Evolutionary conservation across 1,284 basidiomycete genomes (phyloP).

Genomic region (Ceratobasidium sp.): DNA sequence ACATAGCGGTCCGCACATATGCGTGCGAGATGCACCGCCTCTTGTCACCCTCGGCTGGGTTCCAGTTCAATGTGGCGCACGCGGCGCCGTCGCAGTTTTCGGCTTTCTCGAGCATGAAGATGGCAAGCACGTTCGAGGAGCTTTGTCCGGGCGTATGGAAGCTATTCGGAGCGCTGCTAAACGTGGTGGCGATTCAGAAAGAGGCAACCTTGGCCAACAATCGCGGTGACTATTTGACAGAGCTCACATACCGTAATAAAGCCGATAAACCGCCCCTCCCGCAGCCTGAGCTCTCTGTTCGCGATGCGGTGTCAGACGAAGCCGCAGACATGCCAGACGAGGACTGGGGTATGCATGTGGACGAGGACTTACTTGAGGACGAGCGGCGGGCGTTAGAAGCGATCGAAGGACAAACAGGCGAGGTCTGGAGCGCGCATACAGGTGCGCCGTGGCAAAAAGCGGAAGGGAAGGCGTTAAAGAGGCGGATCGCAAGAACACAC

Average conservation of each 20-base stretch:
- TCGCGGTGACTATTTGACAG: background rate
- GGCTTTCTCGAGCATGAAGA: constrained; percentile 7
- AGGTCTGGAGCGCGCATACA: too few species aligned
- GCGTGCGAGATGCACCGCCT: background rate
- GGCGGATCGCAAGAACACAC: too few species aligned
- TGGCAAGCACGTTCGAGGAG: background rate
- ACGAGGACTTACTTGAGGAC: constrained; percentile 2
- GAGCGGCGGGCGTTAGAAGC: background rate
- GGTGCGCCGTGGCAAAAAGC: too few species aligned
- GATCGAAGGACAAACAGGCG: too few species aligned
- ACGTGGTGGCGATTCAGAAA: background rate
- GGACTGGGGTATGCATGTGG: background rate
- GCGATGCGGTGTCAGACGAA: too few species aligned
- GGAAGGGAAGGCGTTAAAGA: too few species aligned
- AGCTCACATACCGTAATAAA: background rate
- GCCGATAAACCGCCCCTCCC: too few species aligned
- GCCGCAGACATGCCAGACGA: background rate
- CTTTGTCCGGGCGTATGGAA: background rate
- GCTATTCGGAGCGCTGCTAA: background rate
- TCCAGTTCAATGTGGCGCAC: constrained; percentile 14
- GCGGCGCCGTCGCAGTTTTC: background rate
- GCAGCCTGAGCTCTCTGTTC: too few species aligned
- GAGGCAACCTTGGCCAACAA: background rate
- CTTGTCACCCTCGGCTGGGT: background rate
- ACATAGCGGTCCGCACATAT: background rate